A percentile compares a stretch with the other conserved stretches of the same genome.
These are phyloP conservation scores for Exophiala aquamarina DNA, from an alignment of 2,329 filamentous ascomycete species.

Conservation along the genomic window DNA sequence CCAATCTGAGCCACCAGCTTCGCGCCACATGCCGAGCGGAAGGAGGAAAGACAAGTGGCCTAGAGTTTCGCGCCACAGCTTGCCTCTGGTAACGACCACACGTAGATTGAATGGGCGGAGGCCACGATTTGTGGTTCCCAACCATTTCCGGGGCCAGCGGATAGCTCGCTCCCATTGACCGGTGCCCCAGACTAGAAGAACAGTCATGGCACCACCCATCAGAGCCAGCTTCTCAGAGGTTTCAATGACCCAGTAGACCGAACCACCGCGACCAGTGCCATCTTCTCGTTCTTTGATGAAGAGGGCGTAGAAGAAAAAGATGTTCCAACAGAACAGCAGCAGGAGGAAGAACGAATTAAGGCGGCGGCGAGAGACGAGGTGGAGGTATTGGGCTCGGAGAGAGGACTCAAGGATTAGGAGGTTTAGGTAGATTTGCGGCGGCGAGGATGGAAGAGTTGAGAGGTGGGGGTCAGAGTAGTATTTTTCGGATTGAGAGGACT, in stretches of 20 bases:
- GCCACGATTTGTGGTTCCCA: constrained; percentile 84
- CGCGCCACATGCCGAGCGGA: constrained; percentile 65
- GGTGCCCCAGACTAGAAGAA: constrained; percentile 84
- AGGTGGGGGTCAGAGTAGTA: constrained; percentile 59
- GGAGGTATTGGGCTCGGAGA: constrained; percentile 87
- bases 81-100: constrained; percentile 80
- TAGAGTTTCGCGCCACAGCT: constrained; percentile 76
- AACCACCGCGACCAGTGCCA: constrained; percentile 78
- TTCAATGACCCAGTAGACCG: constrained; percentile 94
- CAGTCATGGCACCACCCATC: constrained; percentile 85
- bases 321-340: constrained; percentile 75
- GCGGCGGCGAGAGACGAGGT: constrained; percentile 79
- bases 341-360: constrained; percentile 92
- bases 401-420: constrained; percentile 95
- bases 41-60: constrained; percentile 74
- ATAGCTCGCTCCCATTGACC: constrained; percentile 96
- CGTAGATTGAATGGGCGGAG: constrained; percentile 94
- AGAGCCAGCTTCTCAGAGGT: constrained; percentile 87
- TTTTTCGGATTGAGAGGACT: constrained; percentile 8
- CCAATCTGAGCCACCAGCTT: constrained; percentile 58
- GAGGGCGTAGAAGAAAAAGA: constrained; percentile 82
- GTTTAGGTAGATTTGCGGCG: constrained; percentile 96
- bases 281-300: constrained; percentile 97
- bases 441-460: constrained; percentile 80
- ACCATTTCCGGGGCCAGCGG: constrained; percentile 89